Evolutionary conservation across 331 rosid genomes (phyloP), one percentile per base, ranked within the genome.

Genomic region (Acacia pycnantha): DNA sequence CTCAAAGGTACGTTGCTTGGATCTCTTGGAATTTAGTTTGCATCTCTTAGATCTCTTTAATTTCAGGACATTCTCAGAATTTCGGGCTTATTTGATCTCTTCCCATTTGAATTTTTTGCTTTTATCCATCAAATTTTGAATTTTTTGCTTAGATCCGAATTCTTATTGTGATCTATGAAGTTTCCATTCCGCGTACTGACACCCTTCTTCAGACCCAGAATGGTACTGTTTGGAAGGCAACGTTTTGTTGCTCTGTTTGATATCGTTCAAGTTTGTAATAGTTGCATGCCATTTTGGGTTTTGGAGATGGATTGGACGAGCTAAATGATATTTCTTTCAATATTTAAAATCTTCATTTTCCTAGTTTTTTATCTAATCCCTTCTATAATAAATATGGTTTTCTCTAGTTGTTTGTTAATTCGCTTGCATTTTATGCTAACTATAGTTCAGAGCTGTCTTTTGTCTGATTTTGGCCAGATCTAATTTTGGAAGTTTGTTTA

Each of bases 141-240:
- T 16, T 33, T 84, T 71, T 81, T 27, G 64, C 46, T 8, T 67
- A 78, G 88, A 84, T 87, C 88, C 59, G 78, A 40, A 51, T 12
- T 8, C 16, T 41, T 37, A 56, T 82, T 82, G 16, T 44, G 88
- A 87, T 87, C 84, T 69, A 21, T 21, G 50, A 15, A 31, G 70
- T 37, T 9, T 33, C 4, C 15, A 6, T 47, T 71, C 50, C 29
- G 61, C 14, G 73, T 21, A 64, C 80, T 16, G 43, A n/a, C 19
- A 11, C 9, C 69, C 87, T 67, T 77, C 81, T 81, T 62, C 31
- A 2, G 62, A 16, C 19, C 77, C 44, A 11, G 46, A 27, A 18
- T 48, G 61, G 41, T 82, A 61, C 44, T 18, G 29, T 46, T 77
- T 15, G 9, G 47, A 77, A 62, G 1, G 11, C 73, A 16, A 24